phyloP scores from a whole-genome alignment of 73 alveolate genomes.

The Diophrys sp. region DNA sequence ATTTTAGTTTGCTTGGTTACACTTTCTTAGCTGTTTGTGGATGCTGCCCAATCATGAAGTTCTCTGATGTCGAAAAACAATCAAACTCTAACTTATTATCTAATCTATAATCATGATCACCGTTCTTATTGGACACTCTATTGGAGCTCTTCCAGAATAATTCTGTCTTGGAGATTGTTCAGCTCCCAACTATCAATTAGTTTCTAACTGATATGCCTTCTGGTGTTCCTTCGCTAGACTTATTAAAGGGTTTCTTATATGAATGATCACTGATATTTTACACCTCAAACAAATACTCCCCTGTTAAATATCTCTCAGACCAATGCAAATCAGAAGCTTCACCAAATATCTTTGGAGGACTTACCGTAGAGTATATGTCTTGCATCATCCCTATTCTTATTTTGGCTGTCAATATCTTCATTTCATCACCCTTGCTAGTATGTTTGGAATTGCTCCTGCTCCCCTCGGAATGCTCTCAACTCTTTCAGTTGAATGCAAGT shows the following conservation, averaged over 20 bases:
- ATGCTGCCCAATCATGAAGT: constrained; percentile 43
- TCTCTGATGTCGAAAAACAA: constrained; percentile 63
- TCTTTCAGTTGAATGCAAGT: constrained; percentile 63
- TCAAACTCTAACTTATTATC: constrained; percentile 61
- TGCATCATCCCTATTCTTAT: constrained; percentile 66
- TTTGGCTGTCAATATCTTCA: constrained; percentile 67
- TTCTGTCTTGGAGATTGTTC: constrained; percentile 49
- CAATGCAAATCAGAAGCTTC: constrained; percentile 80
- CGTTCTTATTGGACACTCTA: constrained; percentile 2
- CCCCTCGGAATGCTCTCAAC: constrained; percentile 84
- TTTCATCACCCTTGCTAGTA: constrained; percentile 64
- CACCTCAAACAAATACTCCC: constrained; percentile 70
- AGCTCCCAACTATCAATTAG: too few species aligned
- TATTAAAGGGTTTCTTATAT: constrained; percentile 71
- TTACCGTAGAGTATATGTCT: constrained; percentile 74
- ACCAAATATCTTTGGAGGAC: constrained; percentile 70
- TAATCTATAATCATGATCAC: constrained; percentile 38
- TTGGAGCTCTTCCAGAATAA: constrained; percentile 45
- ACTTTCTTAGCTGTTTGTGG: constrained; percentile 48
- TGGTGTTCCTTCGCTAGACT: constrained; percentile 63
- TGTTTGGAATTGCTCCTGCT: constrained; percentile 78
- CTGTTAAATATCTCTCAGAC: constrained; percentile 66
- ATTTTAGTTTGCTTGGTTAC: constrained; percentile 45
- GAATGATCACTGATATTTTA: constrained; percentile 73
- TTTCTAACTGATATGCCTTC: constrained; percentile 56